Conservation (phyloP, 306 rosid genomes). For the Sicyos edulis region DNA sequence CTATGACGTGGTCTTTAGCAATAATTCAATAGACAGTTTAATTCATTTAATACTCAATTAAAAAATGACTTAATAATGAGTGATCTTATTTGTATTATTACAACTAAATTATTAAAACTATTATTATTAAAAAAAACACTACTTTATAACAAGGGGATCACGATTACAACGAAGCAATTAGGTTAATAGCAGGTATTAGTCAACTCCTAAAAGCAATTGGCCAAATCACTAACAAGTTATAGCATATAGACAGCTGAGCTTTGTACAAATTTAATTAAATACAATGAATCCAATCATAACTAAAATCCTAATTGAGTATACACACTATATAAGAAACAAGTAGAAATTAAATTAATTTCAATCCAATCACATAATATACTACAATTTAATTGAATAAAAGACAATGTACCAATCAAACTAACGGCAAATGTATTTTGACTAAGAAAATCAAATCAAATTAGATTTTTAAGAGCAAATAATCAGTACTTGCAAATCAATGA, state of each 20-base stretch:
- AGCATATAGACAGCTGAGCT: not conserved
- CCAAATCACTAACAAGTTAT: not conserved
- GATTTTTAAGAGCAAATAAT: not conserved
- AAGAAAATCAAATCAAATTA: not conserved
- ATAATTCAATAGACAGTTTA: too few species aligned
- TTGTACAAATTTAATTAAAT: conserved; percentile 1
- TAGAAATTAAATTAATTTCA: not conserved
- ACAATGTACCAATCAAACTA: not conserved
- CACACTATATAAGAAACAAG: not conserved
- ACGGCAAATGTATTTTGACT: not conserved
- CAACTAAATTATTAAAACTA: too few species aligned
- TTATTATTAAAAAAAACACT: too few species aligned
- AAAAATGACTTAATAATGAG: too few species aligned
- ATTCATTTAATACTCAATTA: too few species aligned
- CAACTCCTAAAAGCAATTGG: not conserved
- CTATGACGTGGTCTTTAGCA: too few species aligned
- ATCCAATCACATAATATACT: not conserved
- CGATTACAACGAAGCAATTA: not conserved
- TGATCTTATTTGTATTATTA: too few species aligned
- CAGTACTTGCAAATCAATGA: not conserved
- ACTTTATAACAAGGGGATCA: not conserved
- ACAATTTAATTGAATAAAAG: not conserved
- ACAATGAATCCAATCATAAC: not conserved
- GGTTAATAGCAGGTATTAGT: not conserved
- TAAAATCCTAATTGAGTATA: not conserved